Base-by-base conservation (phyloP, 2,329 filamentous ascomycete genomes). In the Xylariaceae sp. region DNA sequence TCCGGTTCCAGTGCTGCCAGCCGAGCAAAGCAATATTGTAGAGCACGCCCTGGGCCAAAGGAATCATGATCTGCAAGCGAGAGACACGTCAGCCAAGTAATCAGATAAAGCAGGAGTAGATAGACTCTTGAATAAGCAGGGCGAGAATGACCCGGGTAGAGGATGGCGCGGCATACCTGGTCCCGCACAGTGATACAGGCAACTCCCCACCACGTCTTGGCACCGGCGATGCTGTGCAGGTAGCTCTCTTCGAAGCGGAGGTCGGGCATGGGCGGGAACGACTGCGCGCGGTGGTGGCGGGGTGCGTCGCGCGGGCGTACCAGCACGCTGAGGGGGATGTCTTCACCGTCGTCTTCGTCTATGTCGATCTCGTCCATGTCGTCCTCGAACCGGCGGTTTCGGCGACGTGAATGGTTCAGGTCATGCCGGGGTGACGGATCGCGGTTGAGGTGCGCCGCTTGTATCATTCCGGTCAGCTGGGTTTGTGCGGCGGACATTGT, bases 161-260 rank as follows among this genome's bases (percentile, higher is more conserved):
- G n/a, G 5, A 44, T 15, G 42, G 10, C 5, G 10, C 15, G 12
- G 40, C 26, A 29, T 75, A 94, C 88, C 81, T 96, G 94, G 72
- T 99, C 94, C 66, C 89, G 80, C 34, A 88, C 71, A 16, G 94
- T 99, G 62, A 99, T 92, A 75, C 87, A 88, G 7, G 82, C 79
- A 30, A 99, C 82, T 69, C 84, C 83, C 75, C 87, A 86, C 84
- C 86, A 92, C 21, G 83, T 85, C 61, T 94, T 83, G 34, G 91
- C 90, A 52, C 83, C 79, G 60, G 86, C 82, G 63, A 99, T 88
- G 73, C 91, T 95, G 64, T 88, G 87, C 51, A 99, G 80, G 71
- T 99, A 99, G 78, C 92, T 96, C 80, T 99, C 94, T 75, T 99
- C 94, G 73, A 97, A 97, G 41, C 94, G 84, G 61, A 99, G 76